These are phyloP conservation scores for Lachancea lanzarotensis DNA, from an alignment of 805 yeast species.

Conservation along the genomic window DNA sequence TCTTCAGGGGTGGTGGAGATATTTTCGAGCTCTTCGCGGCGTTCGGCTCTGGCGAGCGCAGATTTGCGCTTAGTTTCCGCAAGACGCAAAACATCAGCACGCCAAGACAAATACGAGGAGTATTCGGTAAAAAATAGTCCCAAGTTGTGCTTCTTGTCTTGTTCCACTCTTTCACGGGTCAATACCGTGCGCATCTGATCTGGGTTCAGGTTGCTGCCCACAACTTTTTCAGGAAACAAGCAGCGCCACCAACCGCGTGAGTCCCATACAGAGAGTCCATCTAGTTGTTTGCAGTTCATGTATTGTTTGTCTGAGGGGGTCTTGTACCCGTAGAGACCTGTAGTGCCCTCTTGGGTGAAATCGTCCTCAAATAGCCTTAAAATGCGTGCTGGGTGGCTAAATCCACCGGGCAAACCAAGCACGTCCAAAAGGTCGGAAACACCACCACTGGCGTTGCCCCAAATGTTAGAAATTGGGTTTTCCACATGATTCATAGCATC, in stretches of 20 bases:
- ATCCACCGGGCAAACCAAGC: constrained; percentile 20
- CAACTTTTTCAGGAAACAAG: constrained; percentile 58
- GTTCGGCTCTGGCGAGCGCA: not conserved
- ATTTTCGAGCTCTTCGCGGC: not conserved
- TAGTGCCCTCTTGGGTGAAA: constrained; percentile 7
- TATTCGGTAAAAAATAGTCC: constrained; percentile 62
- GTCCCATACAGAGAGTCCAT: constrained; percentile 82
- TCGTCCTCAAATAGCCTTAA: constrained; percentile 15
- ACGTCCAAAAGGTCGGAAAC: constrained; percentile 25
- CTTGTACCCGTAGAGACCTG: constrained; percentile 41
- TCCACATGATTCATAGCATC: constrained; percentile 12
- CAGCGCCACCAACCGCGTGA: constrained; percentile 85
- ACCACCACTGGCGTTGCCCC: constrained; percentile 15
- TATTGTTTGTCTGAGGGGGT: constrained; percentile 55
- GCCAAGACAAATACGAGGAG: constrained; percentile 64
- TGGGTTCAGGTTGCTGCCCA: constrained; percentile 28
- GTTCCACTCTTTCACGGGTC: constrained; percentile 55
- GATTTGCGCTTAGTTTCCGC: constrained; percentile 34
- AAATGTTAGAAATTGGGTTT: constrained; percentile 4
- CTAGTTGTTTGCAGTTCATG: constrained; percentile 51
- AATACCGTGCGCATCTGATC: constrained; percentile 33
- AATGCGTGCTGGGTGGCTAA: constrained; percentile 15
- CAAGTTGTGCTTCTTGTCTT: constrained; percentile 36
- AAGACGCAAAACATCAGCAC: constrained; percentile 44
- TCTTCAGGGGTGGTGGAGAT: constrained; percentile 22